These are phyloP conservation scores for Eragrostis curvula DNA, from an alignment of 176 grass and related monocot genomes.

Conservation along the genomic window DNA sequence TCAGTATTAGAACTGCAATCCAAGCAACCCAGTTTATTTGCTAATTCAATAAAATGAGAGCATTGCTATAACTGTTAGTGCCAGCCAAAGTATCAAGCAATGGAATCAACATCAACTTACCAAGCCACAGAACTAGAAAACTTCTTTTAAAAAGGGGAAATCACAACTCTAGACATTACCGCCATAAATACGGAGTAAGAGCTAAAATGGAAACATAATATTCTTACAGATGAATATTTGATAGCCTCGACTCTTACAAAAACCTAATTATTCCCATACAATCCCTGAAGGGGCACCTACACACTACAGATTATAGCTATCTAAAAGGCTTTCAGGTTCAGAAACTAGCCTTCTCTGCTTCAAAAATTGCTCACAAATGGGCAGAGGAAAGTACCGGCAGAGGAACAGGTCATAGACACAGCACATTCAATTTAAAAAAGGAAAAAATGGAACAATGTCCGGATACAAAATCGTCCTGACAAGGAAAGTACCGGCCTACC, in stretches of 20 bases:
- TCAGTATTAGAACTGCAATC: constrained; percentile 5
- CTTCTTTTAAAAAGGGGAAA: too few relatives aligned
- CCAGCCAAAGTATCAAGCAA: neutral
- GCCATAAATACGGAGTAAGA: neutral
- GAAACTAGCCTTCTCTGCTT: neutral
- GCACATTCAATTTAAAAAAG: neutral
- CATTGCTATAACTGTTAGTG: neutral
- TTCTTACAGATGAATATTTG: neutral
- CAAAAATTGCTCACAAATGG: neutral
- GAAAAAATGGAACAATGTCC: neutral
- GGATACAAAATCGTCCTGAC: neutral
- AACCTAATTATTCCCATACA: neutral
- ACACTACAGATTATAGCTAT: neutral
- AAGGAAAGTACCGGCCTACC: neutral
- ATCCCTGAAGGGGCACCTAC: neutral
- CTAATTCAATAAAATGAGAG: too few relatives aligned
- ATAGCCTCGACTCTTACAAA: neutral
- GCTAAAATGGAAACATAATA: neutral
- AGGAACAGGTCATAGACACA: neutral
- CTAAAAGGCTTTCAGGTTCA: neutral
- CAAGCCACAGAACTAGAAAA: neutral
- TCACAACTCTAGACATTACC: neutral
- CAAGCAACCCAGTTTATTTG: neutral
- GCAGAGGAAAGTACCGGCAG: too few relatives aligned
- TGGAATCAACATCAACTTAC: neutral